Evolutionary conservation across 106 monocot species (phyloP), one percentile per base, ranked within the genome.

Genomic region (Allium cepa): DNA sequence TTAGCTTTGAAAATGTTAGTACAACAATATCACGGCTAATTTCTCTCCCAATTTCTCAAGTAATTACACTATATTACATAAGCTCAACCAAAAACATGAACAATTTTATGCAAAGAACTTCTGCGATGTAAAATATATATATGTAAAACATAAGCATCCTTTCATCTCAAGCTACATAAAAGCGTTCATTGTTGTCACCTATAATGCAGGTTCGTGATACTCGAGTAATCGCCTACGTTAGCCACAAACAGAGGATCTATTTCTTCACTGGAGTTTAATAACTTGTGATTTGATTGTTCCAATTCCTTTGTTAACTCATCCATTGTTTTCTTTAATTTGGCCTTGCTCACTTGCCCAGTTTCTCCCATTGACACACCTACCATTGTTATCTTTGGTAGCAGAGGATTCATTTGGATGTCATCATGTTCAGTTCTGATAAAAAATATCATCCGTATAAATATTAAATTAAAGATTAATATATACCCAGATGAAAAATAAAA

Each of bases 321-420:
- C 87, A 99, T 90, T 28, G 82, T 87, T 69, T 83, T 99, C 80
- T 93, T 99, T 73, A 99, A 72, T 75, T 68, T 90, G 46, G 84
- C 84, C 70, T 66, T 87, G 76, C 77, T 93, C 69, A 76, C 68
- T 61, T 93, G 82, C 27, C 84, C 80, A 10, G 74, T 73, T 53
- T 90, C 89, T 48, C 84, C 81, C 60, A 82, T 87, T 17, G 92
- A 82, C 13, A 99, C 74, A 18, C 92, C 92, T 26, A 99, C 86
- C 97, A 99, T 93, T 16, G 89, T 99, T 46, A 99, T 92, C 57
- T 90, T 90, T 3, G 97, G 97, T 17, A 99, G 87, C 53, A 97
- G 86, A 11, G 88, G 92, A 79, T 85, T 87, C 7, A 27, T 58
- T 4, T 77, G 62, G 36, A 60, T 73, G 17, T 16, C 49, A 8